Conservation (phyloP, 495 filamentous ascomycete genomes). For the Friedmanniomyces endolithicus region DNA sequence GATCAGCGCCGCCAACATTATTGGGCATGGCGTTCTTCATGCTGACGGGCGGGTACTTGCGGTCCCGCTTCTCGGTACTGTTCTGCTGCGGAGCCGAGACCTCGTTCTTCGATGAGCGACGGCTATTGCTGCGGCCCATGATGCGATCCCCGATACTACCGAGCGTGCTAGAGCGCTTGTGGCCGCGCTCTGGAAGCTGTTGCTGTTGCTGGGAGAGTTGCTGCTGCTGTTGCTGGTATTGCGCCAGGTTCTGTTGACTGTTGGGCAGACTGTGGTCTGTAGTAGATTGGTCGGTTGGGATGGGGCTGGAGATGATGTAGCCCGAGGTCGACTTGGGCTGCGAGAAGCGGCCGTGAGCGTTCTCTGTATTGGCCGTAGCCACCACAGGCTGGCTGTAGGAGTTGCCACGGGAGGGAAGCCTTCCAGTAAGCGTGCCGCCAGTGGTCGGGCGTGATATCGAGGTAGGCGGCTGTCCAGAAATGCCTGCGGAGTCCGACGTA, state of each 20-base stretch:
- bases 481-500: conserved; percentile 43
- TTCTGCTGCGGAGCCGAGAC: conserved; percentile 15
- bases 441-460: conserved; percentile 59
- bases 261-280: conserved; percentile 4
- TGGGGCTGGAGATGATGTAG: conserved; percentile 64
- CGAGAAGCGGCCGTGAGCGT: conserved; percentile 79
- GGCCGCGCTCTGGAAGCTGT: conserved; percentile 37
- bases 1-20: conserved; percentile 47
- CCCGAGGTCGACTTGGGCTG: conserved; percentile 56
- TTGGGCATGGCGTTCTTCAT: conserved; percentile 45
- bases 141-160: conserved; percentile 66
- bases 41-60: conserved; percentile 24
- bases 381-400: conserved; percentile 84
- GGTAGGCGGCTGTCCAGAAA: conserved; percentile 30
- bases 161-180: conserved; percentile 84
- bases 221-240: conserved; percentile 31
- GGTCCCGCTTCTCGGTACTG: conserved; percentile 31
- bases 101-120: conserved; percentile 44
- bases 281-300: conserved; percentile 29
- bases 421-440: conserved; percentile 59
- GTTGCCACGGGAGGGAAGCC: conserved; percentile 60
- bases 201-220: conserved; percentile 32
- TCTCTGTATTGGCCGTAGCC: conserved; percentile 77
- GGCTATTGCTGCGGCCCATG: conserved; percentile 64
- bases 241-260: conserved; percentile 30